Evolutionary conservation across 2,329 filamentous ascomycete genomes (phyloP).

Genomic region (Xylariales sp.): DNA sequence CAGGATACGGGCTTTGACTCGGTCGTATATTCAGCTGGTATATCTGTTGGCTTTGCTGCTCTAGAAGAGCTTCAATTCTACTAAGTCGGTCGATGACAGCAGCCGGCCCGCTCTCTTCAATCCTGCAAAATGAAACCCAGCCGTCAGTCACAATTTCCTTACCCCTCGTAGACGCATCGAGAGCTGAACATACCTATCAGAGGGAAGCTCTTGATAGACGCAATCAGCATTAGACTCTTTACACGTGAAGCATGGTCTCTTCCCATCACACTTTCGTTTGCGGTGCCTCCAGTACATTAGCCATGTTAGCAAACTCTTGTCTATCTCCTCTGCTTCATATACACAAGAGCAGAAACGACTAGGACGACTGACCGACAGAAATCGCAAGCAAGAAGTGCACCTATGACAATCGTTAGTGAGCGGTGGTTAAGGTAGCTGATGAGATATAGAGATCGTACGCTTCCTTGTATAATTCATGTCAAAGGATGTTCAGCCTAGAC

Average conservation of each 20-base stretch:
- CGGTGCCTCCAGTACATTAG: constrained; percentile 46
- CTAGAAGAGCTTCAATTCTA: constrained; percentile 53
- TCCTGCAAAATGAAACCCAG: constrained; percentile 40
- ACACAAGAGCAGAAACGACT: constrained; percentile 6
- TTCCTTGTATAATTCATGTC: constrained; percentile 54
- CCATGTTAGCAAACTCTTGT: constrained; percentile 33
- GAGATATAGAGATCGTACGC: constrained; percentile 43
- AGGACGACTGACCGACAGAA: constrained; percentile 50
- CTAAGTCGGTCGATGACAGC: constrained; percentile 53
- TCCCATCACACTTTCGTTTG: constrained; percentile 55
- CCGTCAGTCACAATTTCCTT: constrained; percentile 16
- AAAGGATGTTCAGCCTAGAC: background rate
- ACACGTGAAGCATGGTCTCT: constrained; percentile 55
- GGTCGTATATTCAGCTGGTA: constrained; percentile 44
- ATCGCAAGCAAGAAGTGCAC: constrained; percentile 55
- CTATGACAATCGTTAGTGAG: constrained; percentile 45
- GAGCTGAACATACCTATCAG: constrained; percentile 45
- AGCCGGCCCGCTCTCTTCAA: constrained; percentile 51
- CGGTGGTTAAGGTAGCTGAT: constrained; percentile 22
- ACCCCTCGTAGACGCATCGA: background rate
- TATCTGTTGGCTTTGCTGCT: constrained; percentile 50
- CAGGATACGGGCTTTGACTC: constrained; percentile 42
- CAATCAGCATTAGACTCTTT: constrained; percentile 54
- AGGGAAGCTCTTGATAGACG: constrained; percentile 54
- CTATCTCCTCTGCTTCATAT: background rate